Evolutionary conservation across 2,329 filamentous ascomycete genomes (phyloP), one percentile per base, ranked within the genome.

Genomic region (Alternaria longipes): DNA sequence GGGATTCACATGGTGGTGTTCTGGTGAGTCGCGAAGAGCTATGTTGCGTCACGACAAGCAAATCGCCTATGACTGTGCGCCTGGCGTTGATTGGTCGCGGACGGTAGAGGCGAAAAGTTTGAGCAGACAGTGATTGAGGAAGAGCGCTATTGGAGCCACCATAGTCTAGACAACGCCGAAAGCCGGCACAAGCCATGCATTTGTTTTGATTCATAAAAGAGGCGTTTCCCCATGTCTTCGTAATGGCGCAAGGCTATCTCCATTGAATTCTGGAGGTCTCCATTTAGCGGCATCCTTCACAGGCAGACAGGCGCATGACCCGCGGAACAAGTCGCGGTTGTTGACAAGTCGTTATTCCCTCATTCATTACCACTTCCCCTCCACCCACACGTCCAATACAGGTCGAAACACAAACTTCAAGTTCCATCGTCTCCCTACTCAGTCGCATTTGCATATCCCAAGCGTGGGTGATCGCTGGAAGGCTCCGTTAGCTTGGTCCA

Each of bases 41-140:
- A 34, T 44, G 44, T 56, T 46, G 57, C 57, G 57, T 59, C 52
- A 56, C 46, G 28, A 28, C 40, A 41, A 32, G 52, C 38, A 40
- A 34, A 24, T 51, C 52, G 61, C 50, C 54, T 57, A 63, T 66
- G 63, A 65, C 67, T 59, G 56, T 63, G 64, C 61, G 44, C 59
- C 28, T 42, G 40, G 32, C 11, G 18, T 52, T 61, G 54, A 69
- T 71, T 69, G 64, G 68, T 38, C 58, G 51, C 59, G 47, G 58
- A 50, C 41, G 8, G 44, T 20, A 34, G 45, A 57, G 32, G 62
- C 44, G 65, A 55, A 63, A 64, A 61, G 32, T 56, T 47, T 52
- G 54, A 62, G 57, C 42, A 32, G 47, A 46, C 53, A 50, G 59
- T 50, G 58, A 63, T 56, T 20, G 51, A 44, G 53, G 42, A 59